These are phyloP conservation scores for Papilionanthe hybrid DNA, from an alignment of 116 monocot species.

Conservation along the genomic window DNA sequence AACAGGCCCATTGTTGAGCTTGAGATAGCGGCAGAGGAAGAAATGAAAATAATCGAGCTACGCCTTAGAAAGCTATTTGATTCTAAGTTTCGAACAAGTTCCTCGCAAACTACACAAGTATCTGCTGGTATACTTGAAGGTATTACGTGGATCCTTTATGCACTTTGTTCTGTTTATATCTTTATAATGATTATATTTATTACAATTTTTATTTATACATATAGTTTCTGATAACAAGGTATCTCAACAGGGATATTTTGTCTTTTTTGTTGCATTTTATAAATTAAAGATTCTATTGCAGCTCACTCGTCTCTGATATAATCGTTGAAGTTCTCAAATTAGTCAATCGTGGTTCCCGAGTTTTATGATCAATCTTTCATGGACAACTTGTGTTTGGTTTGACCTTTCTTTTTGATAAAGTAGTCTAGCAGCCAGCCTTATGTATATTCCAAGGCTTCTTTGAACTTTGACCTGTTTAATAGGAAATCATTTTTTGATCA, in stretches of 20 bases:
- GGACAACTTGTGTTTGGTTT: too few relatives aligned
- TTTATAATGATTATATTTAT: background rate
- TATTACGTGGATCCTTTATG: slow-evolving; percentile 15
- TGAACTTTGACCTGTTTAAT: too few relatives aligned
- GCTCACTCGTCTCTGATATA: too few relatives aligned
- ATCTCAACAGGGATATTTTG: background rate
- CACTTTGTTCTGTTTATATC: background rate
- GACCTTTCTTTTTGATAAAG: too few relatives aligned
- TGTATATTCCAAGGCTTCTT: background rate
- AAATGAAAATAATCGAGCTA: slow-evolving; percentile 87
- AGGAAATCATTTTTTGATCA: too few relatives aligned
- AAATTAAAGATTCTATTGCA: too few relatives aligned
- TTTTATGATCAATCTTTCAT: too few relatives aligned
- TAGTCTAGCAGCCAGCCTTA: too few relatives aligned
- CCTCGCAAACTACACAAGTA: slow-evolving; percentile 8
- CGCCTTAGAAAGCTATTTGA: slow-evolving; percentile 69
- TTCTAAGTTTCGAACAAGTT: slow-evolving; percentile 19
- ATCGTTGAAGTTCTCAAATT: too few relatives aligned
- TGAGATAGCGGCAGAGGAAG: slow-evolving; percentile 76
- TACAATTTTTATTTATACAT: background rate
- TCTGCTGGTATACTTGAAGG: slow-evolving; percentile 52
- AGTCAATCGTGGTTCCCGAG: too few relatives aligned
- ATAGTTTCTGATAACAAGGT: background rate
- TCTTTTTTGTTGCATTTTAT: background rate
- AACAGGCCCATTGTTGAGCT: slow-evolving; percentile 87